Percentiles rank a stretch among this genome's conserved stretches.
These are phyloP conservation scores for Trypanosoma melophagium DNA, from an alignment of 208 protist species.

Conservation along the genomic window DNA sequence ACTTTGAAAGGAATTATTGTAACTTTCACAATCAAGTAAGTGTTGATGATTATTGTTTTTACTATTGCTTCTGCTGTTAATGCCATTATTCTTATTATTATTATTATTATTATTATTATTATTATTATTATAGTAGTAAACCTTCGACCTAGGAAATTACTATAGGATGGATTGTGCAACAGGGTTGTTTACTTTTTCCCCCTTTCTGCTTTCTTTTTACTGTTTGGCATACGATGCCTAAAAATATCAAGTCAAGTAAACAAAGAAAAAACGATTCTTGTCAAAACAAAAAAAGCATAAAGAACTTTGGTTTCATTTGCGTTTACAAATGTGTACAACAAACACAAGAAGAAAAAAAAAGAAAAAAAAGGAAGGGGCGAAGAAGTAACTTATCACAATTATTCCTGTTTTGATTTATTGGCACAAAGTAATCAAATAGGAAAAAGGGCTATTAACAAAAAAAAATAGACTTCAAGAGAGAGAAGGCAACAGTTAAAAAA, in stretches of 20 bases:
- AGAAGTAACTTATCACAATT: slow-evolving; percentile 9
- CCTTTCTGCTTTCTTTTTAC: too few relatives aligned
- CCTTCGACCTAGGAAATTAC: too few relatives aligned
- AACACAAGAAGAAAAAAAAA: not conserved
- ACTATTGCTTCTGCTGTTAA: not conserved
- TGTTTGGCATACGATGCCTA: too few relatives aligned
- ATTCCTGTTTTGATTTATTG: not conserved
- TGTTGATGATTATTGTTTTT: not conserved
- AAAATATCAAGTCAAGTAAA: not conserved
- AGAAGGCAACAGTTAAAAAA: too few relatives aligned
- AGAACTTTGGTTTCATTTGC: not conserved
- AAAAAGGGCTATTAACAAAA: not conserved
- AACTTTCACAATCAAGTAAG: too few relatives aligned
- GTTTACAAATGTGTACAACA: not conserved
- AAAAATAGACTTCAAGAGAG: too few relatives aligned
- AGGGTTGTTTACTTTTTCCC: too few relatives aligned
- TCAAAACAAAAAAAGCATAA: slow-evolving; percentile 25
- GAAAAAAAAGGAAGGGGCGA: slow-evolving; percentile 21
- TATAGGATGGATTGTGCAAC: too few relatives aligned
- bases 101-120: too few relatives aligned
- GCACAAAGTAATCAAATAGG: not conserved
- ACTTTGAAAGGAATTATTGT: too few relatives aligned
- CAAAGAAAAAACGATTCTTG: not conserved
- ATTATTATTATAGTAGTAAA: too few relatives aligned
- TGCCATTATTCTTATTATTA: not conserved